Conservation (phyloP, 371 early-diverging fungal species). For the Haplosporangium sp. region DNA sequence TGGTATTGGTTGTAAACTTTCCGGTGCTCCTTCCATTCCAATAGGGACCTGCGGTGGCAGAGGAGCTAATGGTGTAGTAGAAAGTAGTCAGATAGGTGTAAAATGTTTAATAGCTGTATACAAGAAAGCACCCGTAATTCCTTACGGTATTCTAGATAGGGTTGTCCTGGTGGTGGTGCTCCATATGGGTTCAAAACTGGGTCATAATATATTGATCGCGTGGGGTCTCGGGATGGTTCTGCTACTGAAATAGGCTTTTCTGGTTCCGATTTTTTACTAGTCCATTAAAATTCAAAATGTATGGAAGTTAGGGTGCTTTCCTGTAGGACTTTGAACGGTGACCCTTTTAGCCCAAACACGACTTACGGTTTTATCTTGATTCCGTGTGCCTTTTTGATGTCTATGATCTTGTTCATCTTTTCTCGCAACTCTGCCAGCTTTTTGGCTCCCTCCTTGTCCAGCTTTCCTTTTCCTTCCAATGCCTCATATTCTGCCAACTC, state of each 20-base stretch:
- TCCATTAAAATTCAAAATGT: neutral
- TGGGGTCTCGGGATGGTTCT: conserved; percentile 51
- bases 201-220: conserved; percentile 57
- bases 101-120: too few species aligned
- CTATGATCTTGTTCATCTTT: conserved; percentile 62
- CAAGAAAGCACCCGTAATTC: too few species aligned
- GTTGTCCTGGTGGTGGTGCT: conserved; percentile 59
- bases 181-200: conserved; percentile 57
- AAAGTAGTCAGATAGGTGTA: too few species aligned
- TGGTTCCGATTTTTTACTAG: conserved; percentile 40
- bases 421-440: conserved; percentile 60
- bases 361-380: conserved; percentile 49
- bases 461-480: conserved; percentile 60
- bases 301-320: neutral
- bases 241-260: conserved; percentile 26
- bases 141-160: conserved; percentile 56
- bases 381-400: conserved; percentile 60
- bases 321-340: too few species aligned
- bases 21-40: conserved; percentile 14
- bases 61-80: conserved; percentile 17
- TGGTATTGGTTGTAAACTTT: conserved; percentile 1
- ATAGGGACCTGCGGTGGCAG: conserved; percentile 18
- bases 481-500: conserved; percentile 64
- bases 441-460: conserved; percentile 64
- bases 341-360: too few species aligned